These are phyloP conservation scores for Ceratopteris richardii DNA, from an alignment of 75 land plant species.

Conservation along the genomic window DNA sequence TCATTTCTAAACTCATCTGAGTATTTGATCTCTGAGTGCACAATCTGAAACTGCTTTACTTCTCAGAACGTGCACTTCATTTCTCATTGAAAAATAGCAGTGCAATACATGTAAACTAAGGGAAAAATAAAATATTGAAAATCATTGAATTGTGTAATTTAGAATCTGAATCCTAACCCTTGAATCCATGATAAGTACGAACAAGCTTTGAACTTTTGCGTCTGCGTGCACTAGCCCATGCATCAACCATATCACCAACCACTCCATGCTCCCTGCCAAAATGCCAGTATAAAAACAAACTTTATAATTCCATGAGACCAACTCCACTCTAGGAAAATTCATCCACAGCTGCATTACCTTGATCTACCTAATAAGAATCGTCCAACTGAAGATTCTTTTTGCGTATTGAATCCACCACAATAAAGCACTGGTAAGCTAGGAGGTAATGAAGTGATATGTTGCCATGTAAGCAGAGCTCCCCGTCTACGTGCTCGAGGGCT, in stretches of 20 bases:
- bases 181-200: slow-evolving; percentile 89
- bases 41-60: too few relatives aligned
- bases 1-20: too few relatives aligned
- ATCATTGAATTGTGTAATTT: too few relatives aligned
- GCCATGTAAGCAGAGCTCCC: slow-evolving; percentile 89
- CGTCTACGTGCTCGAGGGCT: slow-evolving; percentile 88
- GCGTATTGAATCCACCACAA: slow-evolving; percentile 86
- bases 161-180: slow-evolving; percentile 32
- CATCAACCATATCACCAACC: slow-evolving; percentile 82
- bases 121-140: too few relatives aligned
- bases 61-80: too few relatives aligned
- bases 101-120: too few relatives aligned
- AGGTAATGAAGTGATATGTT: slow-evolving; percentile 85
- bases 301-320: too few relatives aligned
- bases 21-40: too few relatives aligned
- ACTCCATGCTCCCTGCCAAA: slow-evolving; percentile 71
- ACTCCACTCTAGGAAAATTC: background rate
- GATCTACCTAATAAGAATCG: slow-evolving; percentile 89
- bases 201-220: slow-evolving; percentile 62
- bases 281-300: background rate
- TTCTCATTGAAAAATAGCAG: too few relatives aligned
- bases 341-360: slow-evolving; percentile 38
- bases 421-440: slow-evolving; percentile 78
- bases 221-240: slow-evolving; percentile 62
- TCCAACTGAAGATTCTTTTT: slow-evolving; percentile 78